These are phyloP conservation scores for Vararia minispora DNA, from an alignment of 768 basidiomycete genomes.

Conservation along the genomic window DNA sequence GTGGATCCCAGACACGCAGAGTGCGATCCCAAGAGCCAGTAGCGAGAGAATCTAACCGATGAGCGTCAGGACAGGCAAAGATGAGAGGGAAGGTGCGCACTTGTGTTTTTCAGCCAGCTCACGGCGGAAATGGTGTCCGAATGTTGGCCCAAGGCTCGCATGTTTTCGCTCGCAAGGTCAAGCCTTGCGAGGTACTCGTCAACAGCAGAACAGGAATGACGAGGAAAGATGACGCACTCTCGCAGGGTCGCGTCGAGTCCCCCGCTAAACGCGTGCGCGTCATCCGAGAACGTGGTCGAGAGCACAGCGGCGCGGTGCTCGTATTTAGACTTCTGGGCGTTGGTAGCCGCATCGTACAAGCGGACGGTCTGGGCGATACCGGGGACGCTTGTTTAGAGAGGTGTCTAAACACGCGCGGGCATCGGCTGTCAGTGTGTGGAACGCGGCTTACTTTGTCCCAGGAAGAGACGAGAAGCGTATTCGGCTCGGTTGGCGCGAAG, in stretches of 20 bases:
- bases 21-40: slow-evolving; percentile 92
- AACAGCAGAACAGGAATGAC: not conserved
- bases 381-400: slow-evolving; percentile 23
- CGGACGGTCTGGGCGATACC: slow-evolving; percentile 44
- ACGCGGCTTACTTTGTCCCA: slow-evolving; percentile 68
- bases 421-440: slow-evolving; percentile 10
- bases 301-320: slow-evolving; percentile 85
- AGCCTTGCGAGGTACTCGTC: slow-evolving; percentile 36
- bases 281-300: slow-evolving; percentile 66
- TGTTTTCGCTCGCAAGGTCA: slow-evolving; percentile 64
- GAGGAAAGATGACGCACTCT: slow-evolving; percentile 43
- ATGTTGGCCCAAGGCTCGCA: slow-evolving; percentile 70
- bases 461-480: slow-evolving; percentile 71
- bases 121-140: slow-evolving; percentile 71
- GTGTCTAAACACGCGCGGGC: slow-evolving; percentile 21
- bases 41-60: slow-evolving; percentile 49
- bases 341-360: slow-evolving; percentile 40
- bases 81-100: slow-evolving; percentile 29
- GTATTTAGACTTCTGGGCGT: slow-evolving; percentile 68
- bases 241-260: slow-evolving; percentile 78
- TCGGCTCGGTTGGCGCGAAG: slow-evolving; percentile 72
- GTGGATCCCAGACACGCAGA: slow-evolving; percentile 79
- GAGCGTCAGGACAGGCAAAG: not conserved
- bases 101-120: slow-evolving; percentile 52
- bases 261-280: slow-evolving; percentile 65